Percentiles rank a stretch among this genome's conserved stretches.
These are phyloP conservation scores for Ophiocordyceps australis DNA, from an alignment of 2,329 filamentous ascomycete genomes.

Conservation along the genomic window DNA sequence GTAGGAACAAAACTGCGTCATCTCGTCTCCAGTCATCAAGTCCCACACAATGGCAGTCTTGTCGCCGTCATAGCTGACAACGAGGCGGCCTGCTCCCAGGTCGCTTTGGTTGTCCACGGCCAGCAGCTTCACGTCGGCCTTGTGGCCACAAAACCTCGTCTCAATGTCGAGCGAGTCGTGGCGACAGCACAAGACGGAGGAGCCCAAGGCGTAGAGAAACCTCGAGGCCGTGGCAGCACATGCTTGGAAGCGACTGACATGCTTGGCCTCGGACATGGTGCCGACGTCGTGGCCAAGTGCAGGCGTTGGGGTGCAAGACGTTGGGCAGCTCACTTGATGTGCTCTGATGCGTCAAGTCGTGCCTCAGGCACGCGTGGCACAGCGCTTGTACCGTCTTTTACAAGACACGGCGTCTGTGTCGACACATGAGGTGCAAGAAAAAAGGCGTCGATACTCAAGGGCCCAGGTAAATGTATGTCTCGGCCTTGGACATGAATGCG, in stretches of 20 bases:
- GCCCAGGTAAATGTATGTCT: slow-evolving; percentile 12
- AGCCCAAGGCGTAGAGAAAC: slow-evolving; percentile 75
- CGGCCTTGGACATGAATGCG: slow-evolving; percentile 8
- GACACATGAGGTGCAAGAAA: neutral
- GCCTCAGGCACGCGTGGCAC: slow-evolving; percentile 17
- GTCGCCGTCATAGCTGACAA: slow-evolving; percentile 82
- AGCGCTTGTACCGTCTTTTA: slow-evolving; percentile 21
- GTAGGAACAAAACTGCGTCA: slow-evolving; percentile 84
- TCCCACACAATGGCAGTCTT: slow-evolving; percentile 96
- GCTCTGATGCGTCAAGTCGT: no score
- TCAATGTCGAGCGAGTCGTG: slow-evolving; percentile 88
- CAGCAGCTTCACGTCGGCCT: slow-evolving; percentile 67
- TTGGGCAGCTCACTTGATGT: slow-evolving; percentile 37
- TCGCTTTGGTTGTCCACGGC: slow-evolving; percentile 87
- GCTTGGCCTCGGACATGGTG: slow-evolving; percentile 28
- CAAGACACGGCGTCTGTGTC: no score
- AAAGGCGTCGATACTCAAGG: no score
- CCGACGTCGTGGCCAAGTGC: slow-evolving; percentile 28
- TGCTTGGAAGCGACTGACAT: slow-evolving; percentile 53
- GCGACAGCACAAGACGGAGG: slow-evolving; percentile 68
- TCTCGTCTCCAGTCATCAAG: slow-evolving; percentile 74
- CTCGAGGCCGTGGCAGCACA: slow-evolving; percentile 82
- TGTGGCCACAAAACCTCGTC: slow-evolving; percentile 66
- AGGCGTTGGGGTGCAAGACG: slow-evolving; percentile 27
- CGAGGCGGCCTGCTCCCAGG: slow-evolving; percentile 62